Evolutionary conservation across 805 yeast species (phyloP), one percentile per base, ranked within the genome.

Genomic region (Starmerella apicola): DNA sequence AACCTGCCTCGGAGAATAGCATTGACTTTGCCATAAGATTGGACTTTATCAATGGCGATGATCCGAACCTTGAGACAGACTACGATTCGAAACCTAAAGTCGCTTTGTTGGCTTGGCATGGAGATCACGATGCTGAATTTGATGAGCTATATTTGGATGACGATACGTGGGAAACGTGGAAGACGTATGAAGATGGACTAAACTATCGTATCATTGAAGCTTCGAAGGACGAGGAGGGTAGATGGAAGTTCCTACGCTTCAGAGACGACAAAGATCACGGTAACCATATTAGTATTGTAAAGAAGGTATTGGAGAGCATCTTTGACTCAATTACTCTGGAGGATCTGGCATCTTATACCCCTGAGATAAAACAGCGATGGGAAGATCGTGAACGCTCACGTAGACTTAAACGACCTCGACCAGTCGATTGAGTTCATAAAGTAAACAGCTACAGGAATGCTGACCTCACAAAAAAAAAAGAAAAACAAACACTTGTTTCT

Each of bases 1-100:
- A 91, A 55, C 97, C 98, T 2, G 83, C 94, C 10, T 82, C 82
- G 46, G 98, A 88, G 59, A 93, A 91, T 52, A 80, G 96, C 0
- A 74, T 93, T 32, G 99, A 91, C 60, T 91, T 83, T 61, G 77
- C 77, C 55, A 59, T 91, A 44, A 67, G 68, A 25, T 59, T 84
- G 43, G 68, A 69, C 26, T 81, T 82, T 51, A 73, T 76, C 15
- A 88, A 81, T 55, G 71, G 71, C 5, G 81, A 76, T 40, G 62
- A 78, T 52, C 76, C 74, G 7, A 52, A 50, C 16, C 36, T 45
- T n/a, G 42, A 42, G 32, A 41, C 43, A 13, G 56, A 52, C 22
- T 91, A 84, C 59, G 95, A 86, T 46, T 66, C 77, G 0, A 77
- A 74, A 46, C 98, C 98, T 0, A 62, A 54, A 3, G 68, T 81